These are phyloP conservation scores for Solanum bukasovii DNA, from an alignment of 257 asterid genomes.

Conservation along the genomic window DNA sequence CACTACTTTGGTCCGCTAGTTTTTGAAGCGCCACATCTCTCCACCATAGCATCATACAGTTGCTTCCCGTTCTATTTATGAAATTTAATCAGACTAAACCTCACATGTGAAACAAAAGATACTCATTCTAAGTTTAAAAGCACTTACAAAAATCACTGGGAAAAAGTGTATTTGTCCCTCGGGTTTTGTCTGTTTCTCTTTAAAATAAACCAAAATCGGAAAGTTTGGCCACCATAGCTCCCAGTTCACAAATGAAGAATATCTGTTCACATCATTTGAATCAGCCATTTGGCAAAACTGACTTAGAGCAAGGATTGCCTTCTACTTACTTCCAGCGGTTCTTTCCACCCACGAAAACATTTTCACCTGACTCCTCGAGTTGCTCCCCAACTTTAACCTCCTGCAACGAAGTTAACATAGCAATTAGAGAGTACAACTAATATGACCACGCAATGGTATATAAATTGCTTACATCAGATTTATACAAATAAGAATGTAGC, in stretches of 20 bases:
- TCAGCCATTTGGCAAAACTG: background rate
- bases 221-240: slow-evolving; percentile 98
- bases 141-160: slow-evolving; percentile 88
- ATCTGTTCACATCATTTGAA: slow-evolving; percentile 27
- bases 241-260: slow-evolving; percentile 87
- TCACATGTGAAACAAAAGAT: background rate
- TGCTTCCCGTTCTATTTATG: slow-evolving; percentile 73
- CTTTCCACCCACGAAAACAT: slow-evolving; percentile 85
- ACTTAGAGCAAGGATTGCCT: slow-evolving; percentile 1
- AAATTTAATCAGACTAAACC: background rate
- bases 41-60: slow-evolving; percentile 82
- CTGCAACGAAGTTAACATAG: slow-evolving; percentile 25
- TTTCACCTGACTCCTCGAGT: slow-evolving; percentile 82
- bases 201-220: slow-evolving; percentile 84
- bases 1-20: slow-evolving; percentile 61
- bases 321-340: slow-evolving; percentile 91
- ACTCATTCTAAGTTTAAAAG: background rate
- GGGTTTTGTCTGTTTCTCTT: slow-evolving; percentile 84
- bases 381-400: slow-evolving; percentile 81
- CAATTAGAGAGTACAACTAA: background rate
- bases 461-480: background rate
- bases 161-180: slow-evolving; percentile 87
- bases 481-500: background rate
- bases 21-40: slow-evolving; percentile 82
- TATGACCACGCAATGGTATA: background rate